Evolutionary conservation across 1,284 basidiomycete species (phyloP), one percentile per base, ranked within the genome.

Genomic region (Mycosarcoma mackinlayi): DNA sequence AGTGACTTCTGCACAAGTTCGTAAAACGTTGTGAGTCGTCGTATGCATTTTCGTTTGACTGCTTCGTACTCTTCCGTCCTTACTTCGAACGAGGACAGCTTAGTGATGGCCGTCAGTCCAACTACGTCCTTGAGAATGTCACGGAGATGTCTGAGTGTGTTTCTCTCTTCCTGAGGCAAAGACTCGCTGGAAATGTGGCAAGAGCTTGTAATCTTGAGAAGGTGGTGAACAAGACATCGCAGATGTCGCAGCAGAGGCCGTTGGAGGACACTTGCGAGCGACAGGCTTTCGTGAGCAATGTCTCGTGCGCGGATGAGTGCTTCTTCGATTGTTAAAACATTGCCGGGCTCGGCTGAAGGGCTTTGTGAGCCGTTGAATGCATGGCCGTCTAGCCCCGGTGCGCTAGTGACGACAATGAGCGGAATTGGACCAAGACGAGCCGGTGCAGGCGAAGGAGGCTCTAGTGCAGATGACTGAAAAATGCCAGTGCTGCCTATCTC

Each of bases 101-200:
- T 56, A 14, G 28, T 25, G 28, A 50, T 51, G 11, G 34, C n/a
- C 11, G 56, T 58, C 23, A 30, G 31, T 9, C 7, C 14, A 23
- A 56, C 30, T 14, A 56, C 16, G 19, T 56, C 16, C 9, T 56
- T 56, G 31, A 56, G 54, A 11, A 37, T 37, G 25, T 56, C 13
- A 6, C 54, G 54, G 2, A 56, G 24, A 14, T 8, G 11, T 23
- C 19, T 48, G 37, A 55, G 3, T 3, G 51, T 27, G 14, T 7
- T 5, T 14, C n/a, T 16, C 10, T 54, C 42, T 16, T 19, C 27
- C 6, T 38, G 14, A 4, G 38, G 18, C 16, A 45, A 9, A 4
- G 30, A 28, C 3, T 10, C 39, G 11, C 7, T 33, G 34, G 24
- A 39, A 16, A 24, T 23, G 9, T 14, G 13, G 41, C n/a, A n/a